Evolutionary conservation across 2,329 filamentous ascomycete genomes (phyloP).

Genomic region (Aspergillus fumigatus): DNA sequence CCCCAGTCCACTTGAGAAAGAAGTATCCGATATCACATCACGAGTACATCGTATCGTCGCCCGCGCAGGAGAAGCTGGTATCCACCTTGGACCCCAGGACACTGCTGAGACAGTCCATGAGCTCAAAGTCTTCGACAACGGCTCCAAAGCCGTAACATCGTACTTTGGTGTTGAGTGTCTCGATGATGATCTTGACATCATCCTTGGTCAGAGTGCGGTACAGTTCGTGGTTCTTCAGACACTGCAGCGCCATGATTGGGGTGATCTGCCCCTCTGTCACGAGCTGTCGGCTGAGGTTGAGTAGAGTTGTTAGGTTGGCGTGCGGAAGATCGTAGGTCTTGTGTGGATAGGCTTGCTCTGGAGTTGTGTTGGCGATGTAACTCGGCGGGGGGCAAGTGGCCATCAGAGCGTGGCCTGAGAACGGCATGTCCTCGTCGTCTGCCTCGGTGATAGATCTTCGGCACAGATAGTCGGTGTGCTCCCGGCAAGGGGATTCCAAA

Average conservation of each 20-base stretch:
- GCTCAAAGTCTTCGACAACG: conserved; percentile 63
- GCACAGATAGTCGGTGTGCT: conserved; percentile 74
- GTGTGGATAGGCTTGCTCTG: conserved; percentile 54
- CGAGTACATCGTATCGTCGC: conserved; percentile 32
- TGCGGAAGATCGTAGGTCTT: conserved; percentile 77
- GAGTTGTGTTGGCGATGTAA: conserved; percentile 52
- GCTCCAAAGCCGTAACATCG: conserved; percentile 83
- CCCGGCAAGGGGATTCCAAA: conserved; percentile 51
- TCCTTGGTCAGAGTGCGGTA: conserved; percentile 60
- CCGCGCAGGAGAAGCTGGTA: conserved; percentile 17
- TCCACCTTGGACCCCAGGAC: conserved; percentile 50
- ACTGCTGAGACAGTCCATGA: conserved; percentile 68
- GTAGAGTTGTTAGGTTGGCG: conserved; percentile 70
- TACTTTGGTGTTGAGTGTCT: conserved; percentile 72
- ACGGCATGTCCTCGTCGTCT: conserved; percentile 55
- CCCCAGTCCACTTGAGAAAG: not conserved
- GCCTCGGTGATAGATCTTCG: conserved; percentile 62
- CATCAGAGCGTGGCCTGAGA: conserved; percentile 91
- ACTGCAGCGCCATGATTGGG: conserved; percentile 90
- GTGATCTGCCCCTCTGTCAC: conserved; percentile 81
- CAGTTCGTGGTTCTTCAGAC: conserved; percentile 67
- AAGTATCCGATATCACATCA: conserved; percentile 10
- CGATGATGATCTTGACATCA: conserved; percentile 68
- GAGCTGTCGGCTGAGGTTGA: conserved; percentile 77
- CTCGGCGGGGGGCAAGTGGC: conserved; percentile 76